Evolutionary conservation across 371 early-diverging fungal species (phyloP), one percentile per base, ranked within the genome.

Genomic region (Blakeslea trispora): DNA sequence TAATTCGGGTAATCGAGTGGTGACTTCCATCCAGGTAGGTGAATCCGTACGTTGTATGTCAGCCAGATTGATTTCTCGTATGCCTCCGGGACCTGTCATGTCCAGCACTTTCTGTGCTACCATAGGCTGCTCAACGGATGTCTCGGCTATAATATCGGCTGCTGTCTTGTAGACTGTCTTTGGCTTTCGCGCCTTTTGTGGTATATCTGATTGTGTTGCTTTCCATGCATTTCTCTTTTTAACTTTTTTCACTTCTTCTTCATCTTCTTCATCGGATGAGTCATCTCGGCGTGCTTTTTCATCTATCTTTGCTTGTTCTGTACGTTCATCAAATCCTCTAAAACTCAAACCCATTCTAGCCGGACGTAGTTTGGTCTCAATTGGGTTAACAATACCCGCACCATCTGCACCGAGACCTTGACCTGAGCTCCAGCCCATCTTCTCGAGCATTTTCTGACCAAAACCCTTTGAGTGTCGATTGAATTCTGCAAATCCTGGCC

Each of bases 311-410:
- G 72, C 71, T 51, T 83, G 79, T 4, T 71, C 74, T 13, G 83
- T 83, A 58, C 74, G 75, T 62, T 91, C 91, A 59, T 87, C 84
- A 59, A 91, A 89, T 6, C 87, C 89, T 17, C 80, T 70, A 71
- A 81, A 86, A 31, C 88, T 89, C 28, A 97, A 81, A 55, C 96
- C 96, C 83, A 87, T 88, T 45, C 86, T 77, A 10, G 70, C 69
- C 6, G 95, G 96, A 28, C 96, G 89, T 35, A 84, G 59, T 58
- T 90, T 91, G 4, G 88, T 90, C 45, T 95, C 90, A 23, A 97
- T 86, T 3, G 97, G 96, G 42, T 92, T 86, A 15, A 91, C 81
- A 24, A 94, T 94, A 63, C 98, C 98, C 23, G 74, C 74, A 5
- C 93, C 92, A 4, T 81, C 83, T 37, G 74, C 75, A 5, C 98